Percentiles rank a stretch among this genome's conserved stretches.
Conservation (phyloP, 2,329 filamentous ascomycete genomes). For the Simplicillium sp. region DNA sequence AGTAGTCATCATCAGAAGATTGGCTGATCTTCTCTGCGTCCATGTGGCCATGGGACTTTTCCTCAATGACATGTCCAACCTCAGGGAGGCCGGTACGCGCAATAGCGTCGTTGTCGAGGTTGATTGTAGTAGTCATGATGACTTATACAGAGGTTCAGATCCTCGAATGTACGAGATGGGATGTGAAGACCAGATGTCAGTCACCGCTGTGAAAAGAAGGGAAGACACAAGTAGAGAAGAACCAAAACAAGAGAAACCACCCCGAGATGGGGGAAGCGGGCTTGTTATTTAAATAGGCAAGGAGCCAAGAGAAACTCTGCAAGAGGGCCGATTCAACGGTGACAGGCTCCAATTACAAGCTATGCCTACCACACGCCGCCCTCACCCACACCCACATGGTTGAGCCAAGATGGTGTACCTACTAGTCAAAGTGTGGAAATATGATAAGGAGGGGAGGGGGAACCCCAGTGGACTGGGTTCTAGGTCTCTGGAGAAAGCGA, state of each 20-base stretch:
- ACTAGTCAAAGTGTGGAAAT: too few relatives aligned
- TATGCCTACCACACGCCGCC: too few relatives aligned
- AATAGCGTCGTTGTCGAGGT: conserved; percentile 26
- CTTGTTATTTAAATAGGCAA: too few relatives aligned
- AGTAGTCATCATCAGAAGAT: conserved; percentile 18
- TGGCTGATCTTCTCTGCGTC: conserved; percentile 13
- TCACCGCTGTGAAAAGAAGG: neutral
- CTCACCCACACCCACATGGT: too few relatives aligned
- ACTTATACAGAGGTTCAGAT: conserved; percentile 1
- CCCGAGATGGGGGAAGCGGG: too few relatives aligned
- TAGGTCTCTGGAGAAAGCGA: neutral
- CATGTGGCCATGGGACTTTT: conserved; percentile 16
- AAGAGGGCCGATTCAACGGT: too few relatives aligned
- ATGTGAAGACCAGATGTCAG: neutral
- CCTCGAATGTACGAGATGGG: neutral
- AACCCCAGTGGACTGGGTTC: too few relatives aligned
- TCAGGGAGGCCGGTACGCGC: conserved; percentile 20
- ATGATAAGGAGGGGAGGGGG: too few relatives aligned
- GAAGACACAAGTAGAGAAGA: neutral
- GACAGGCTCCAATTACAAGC: too few relatives aligned
- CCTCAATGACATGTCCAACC: conserved; percentile 22
- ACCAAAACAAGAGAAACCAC: too few relatives aligned
- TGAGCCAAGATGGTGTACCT: too few relatives aligned
- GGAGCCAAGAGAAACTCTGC: too few relatives aligned
- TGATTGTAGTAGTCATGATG: conserved; percentile 23